Conservation (phyloP, 352 stramenopile species). For the Globisporangium rhizosaccharum region DNA sequence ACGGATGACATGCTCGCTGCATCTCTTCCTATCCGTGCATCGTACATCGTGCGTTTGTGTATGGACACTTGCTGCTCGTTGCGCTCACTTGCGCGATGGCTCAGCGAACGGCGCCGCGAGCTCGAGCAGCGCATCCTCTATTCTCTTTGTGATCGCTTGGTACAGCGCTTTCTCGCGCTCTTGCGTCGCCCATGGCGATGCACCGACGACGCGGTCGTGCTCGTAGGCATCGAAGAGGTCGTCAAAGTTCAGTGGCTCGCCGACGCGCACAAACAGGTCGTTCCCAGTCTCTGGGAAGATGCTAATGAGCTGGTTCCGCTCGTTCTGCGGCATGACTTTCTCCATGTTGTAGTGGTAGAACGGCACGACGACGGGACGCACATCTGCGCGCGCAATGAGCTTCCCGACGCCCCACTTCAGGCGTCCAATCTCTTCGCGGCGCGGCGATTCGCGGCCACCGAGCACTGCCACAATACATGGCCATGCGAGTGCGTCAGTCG, state of each 20-base stretch:
- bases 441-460: conserved; percentile 54
- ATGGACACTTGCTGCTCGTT: background rate
- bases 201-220: conserved; percentile 37
- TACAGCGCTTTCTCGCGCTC: conserved; percentile 68
- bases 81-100: background rate
- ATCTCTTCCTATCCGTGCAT: no score
- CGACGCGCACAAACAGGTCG: conserved; percentile 53
- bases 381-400: conserved; percentile 68
- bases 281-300: conserved; percentile 49
- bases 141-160: conserved; percentile 80
- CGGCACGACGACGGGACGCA: conserved; percentile 71
- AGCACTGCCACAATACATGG: conserved; percentile 29
- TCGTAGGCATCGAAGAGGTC: conserved; percentile 69
- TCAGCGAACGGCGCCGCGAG: conserved; percentile 27
- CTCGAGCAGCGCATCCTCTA: conserved; percentile 70
- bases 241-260: conserved; percentile 76
- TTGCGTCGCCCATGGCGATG: conserved; percentile 49
- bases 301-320: conserved; percentile 64
- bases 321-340: conserved; percentile 80
- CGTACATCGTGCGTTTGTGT: background rate
- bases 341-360: conserved; percentile 89
- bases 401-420: conserved; percentile 88
- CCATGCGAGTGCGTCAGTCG: background rate
- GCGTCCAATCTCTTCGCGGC: conserved; percentile 64
- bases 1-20: no score